phyloP scores from a whole-genome alignment of 305 asterid genomes.

The Rubia balearica region DNA sequence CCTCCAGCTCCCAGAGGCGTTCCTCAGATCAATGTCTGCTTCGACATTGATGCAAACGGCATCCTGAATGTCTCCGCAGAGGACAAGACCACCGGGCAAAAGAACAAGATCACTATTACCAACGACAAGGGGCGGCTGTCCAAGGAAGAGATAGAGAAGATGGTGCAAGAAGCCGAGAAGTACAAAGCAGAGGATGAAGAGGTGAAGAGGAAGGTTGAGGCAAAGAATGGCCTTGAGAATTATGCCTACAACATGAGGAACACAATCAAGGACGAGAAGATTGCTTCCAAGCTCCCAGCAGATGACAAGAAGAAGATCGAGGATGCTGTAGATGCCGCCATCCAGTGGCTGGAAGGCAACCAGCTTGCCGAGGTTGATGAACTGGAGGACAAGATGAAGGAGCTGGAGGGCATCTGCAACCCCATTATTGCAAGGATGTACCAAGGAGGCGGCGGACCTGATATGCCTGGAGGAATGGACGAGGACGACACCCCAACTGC shows the following conservation, averaged over 20 bases:
- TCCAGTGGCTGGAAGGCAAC: conserved; percentile 28
- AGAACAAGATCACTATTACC: conserved; percentile 33
- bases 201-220: conserved; percentile 29
- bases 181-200: conserved; percentile 33
- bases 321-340: conserved; percentile 23
- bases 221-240: conserved; percentile 26
- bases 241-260: conserved; percentile 37
- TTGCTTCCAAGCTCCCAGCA: conserved; percentile 20
- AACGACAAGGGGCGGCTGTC: conserved; percentile 32
- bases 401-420: conserved; percentile 27
- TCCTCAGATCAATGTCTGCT: conserved; percentile 27
- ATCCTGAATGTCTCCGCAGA: conserved; percentile 31
- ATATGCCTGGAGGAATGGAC: conserved; percentile 24
- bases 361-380: conserved; percentile 32
- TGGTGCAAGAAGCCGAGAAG: conserved; percentile 33
- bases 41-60: conserved; percentile 30
- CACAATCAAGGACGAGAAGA: conserved; percentile 33
- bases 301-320: conserved; percentile 27
- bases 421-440: conserved; percentile 32
- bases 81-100: conserved; percentile 31
- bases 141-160: conserved; percentile 31
- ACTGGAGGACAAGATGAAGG: conserved; percentile 33
- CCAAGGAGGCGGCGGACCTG: conserved; percentile 22
- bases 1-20: conserved; percentile 34
- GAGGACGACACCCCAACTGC: conserved; percentile 23